Percentiles rank a stretch among this genome's conserved stretches.
These are phyloP conservation scores for Xylaria acuta DNA, from an alignment of 495 filamentous ascomycete species.

Conservation along the genomic window DNA sequence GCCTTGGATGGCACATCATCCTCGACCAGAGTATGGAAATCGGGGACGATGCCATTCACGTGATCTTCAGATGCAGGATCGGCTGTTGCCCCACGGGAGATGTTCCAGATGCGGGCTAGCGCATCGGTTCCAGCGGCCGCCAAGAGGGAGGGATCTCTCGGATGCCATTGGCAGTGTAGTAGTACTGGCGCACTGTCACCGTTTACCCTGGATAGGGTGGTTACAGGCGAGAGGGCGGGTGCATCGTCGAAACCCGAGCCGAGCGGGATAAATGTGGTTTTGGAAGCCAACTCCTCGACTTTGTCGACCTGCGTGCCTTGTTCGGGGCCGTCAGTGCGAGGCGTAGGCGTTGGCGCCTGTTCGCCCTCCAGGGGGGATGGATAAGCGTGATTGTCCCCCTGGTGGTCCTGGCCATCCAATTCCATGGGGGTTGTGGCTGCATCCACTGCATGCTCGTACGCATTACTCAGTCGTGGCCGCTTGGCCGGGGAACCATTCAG, in stretches of 20 bases:
- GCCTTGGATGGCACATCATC: slow-evolving; percentile 52
- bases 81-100: slow-evolving; percentile 61
- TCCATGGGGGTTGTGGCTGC: slow-evolving; percentile 66
- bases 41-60: slow-evolving; percentile 49
- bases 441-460: slow-evolving; percentile 67
- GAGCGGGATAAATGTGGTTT: slow-evolving; percentile 69
- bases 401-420: slow-evolving; percentile 54
- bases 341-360: slow-evolving; percentile 59
- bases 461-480: slow-evolving; percentile 63
- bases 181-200: slow-evolving; percentile 59
- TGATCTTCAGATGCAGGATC: slow-evolving; percentile 51
- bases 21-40: slow-evolving; percentile 50
- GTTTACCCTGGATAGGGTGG: slow-evolving; percentile 43
- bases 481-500: slow-evolving; percentile 60
- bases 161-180: slow-evolving; percentile 78
- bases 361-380: slow-evolving; percentile 62
- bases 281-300: slow-evolving; percentile 63
- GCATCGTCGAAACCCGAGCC: slow-evolving; percentile 57
- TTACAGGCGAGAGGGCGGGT: slow-evolving; percentile 39
- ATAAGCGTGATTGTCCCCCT: slow-evolving; percentile 58
- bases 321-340: slow-evolving; percentile 68
- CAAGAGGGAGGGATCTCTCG: slow-evolving; percentile 73
- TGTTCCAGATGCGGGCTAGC: slow-evolving; percentile 80
- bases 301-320: slow-evolving; percentile 77
- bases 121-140: slow-evolving; percentile 75